phyloP scores from a whole-genome alignment of 768 basidiomycete genomes.

The Russula virescens region DNA sequence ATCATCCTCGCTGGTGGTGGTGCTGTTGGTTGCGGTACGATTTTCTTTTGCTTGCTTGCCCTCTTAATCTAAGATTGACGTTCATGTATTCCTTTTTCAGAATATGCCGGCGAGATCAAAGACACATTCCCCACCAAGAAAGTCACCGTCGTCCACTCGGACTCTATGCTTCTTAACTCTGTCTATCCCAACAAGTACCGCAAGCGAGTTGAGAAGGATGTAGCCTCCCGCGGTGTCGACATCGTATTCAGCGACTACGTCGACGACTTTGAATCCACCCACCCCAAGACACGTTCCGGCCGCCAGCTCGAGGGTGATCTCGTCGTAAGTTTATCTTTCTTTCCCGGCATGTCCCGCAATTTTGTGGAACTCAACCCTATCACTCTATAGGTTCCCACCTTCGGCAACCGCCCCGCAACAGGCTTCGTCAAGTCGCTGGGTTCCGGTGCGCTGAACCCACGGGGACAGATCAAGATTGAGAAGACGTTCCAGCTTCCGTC shows the following conservation, averaged over 20 bases:
- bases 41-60: not conserved
- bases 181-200: slow-evolving; percentile 53
- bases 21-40: slow-evolving; percentile 40
- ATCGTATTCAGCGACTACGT: slow-evolving; percentile 49
- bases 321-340: slow-evolving; percentile 39
- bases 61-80: not conserved
- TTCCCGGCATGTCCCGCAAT: not conserved
- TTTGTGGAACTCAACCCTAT: not conserved
- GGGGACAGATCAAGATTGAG: slow-evolving; percentile 45
- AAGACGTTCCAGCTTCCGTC: slow-evolving; percentile 52
- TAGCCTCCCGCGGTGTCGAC: slow-evolving; percentile 42
- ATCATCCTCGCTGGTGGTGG: slow-evolving; percentile 37
- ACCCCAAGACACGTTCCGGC: slow-evolving; percentile 47
- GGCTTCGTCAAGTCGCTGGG: slow-evolving; percentile 46
- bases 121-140: slow-evolving; percentile 41
- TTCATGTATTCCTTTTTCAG: slow-evolving; percentile 27
- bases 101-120: slow-evolving; percentile 41
- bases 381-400: slow-evolving; percentile 28
- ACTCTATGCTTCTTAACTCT: slow-evolving; percentile 48
- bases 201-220: slow-evolving; percentile 37
- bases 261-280: slow-evolving; percentile 32
- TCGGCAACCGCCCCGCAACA: slow-evolving; percentile 44
- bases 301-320: slow-evolving; percentile 48
- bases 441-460: slow-evolving; percentile 31
- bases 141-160: slow-evolving; percentile 58